Conservation (phyloP, 129 eudicot species). For the Pulicaria dysenterica region DNA sequence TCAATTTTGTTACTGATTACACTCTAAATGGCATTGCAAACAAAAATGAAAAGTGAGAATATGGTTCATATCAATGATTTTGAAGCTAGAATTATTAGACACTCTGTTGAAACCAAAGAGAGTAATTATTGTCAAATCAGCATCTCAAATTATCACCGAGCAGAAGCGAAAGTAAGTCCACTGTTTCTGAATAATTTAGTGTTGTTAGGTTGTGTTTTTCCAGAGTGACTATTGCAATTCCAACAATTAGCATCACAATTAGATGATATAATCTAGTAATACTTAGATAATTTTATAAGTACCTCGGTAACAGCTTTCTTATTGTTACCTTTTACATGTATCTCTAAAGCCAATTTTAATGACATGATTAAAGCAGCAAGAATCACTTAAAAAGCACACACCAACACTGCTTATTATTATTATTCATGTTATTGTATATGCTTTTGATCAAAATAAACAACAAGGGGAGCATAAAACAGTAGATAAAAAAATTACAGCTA, state of each 20-base stretch:
- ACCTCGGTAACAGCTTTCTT: neutral
- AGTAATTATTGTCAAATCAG: slow-evolving; percentile 76
- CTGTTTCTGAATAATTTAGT: neutral
- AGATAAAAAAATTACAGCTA: too few species aligned
- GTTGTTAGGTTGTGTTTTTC: neutral
- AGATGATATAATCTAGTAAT: neutral
- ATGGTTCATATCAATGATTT: neutral
- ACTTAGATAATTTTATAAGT: neutral
- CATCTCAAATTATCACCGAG: slow-evolving; percentile 85
- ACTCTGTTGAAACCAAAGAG: slow-evolving; percentile 52
- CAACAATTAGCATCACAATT: neutral
- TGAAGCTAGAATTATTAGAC: slow-evolving; percentile 10
- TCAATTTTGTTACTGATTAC: slow-evolving; percentile 67
- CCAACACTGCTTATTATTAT: too few species aligned
- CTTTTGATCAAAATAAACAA: too few species aligned
- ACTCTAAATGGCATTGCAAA: slow-evolving; percentile 84
- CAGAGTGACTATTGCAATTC: neutral
- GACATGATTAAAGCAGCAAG: too few species aligned
- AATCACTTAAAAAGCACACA: too few species aligned
- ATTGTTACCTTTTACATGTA: too few species aligned
- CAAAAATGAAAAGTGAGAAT: slow-evolving; percentile 72
- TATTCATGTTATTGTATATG: too few species aligned
- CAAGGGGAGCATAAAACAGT: too few species aligned
- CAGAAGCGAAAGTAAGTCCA: slow-evolving; percentile 75
- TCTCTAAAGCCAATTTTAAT: too few species aligned